Percentiles rank a stretch among this genome's conserved stretches.
phyloP scores from a whole-genome alignment of 345 rosid species.

The Gossypium longicalyx region DNA sequence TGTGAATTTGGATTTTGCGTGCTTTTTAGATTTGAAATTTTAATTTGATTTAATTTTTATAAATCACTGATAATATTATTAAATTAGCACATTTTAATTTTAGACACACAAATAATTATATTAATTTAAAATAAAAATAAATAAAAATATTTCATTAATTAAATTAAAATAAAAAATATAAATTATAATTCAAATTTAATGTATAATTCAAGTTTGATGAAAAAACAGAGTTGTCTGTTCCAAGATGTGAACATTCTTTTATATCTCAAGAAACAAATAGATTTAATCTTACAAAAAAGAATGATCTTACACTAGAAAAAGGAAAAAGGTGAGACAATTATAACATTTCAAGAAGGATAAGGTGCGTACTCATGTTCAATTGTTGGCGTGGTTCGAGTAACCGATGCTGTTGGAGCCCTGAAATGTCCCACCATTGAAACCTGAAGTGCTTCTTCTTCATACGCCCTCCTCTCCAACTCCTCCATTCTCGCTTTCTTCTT shows the following conservation, averaged over 20 bases:
- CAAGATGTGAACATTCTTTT: neutral
- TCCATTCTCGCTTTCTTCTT: slow-evolving; percentile 71
- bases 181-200: too few species aligned
- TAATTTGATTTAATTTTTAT: too few species aligned
- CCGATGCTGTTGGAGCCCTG: slow-evolving; percentile 66
- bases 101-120: too few species aligned
- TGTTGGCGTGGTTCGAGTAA: slow-evolving; percentile 58
- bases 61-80: too few species aligned
- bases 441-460: slow-evolving; percentile 89
- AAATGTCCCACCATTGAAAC: slow-evolving; percentile 91
- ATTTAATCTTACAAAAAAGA: slow-evolving; percentile 35
- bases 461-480: slow-evolving; percentile 83
- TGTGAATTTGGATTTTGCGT: too few species aligned
- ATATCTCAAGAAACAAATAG: slow-evolving; percentile 18
- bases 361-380: slow-evolving; percentile 59
- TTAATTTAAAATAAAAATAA: too few species aligned
- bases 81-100: too few species aligned
- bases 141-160: too few species aligned
- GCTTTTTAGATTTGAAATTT: rapidly evolving
- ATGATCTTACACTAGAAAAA: slow-evolving; percentile 20
- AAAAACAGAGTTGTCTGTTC: slow-evolving; percentile 24
- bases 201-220: too few species aligned
- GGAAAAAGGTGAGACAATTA: neutral
- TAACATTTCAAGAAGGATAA: slow-evolving; percentile 30
- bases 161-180: too few species aligned